phyloP scores from a whole-genome alignment of 2,329 filamentous ascomycete species.

The Pseudogymnoascus sp. region DNA sequence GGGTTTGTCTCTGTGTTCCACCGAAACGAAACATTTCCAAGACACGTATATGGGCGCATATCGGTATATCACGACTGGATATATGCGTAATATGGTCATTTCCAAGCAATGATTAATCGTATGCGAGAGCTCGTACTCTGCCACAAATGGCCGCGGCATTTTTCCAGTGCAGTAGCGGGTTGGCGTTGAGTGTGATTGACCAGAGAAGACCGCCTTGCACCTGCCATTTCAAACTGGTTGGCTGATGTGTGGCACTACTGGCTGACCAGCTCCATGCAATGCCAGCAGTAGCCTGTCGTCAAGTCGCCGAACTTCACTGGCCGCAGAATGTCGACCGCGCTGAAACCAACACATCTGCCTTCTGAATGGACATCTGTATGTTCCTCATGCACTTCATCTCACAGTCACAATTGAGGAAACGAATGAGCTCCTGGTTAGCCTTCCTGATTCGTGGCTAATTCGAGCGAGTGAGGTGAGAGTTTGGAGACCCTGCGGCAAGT shows the following conservation, averaged over 20 bases:
- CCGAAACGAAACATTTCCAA: slow-evolving; percentile 1
- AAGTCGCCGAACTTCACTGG: background rate
- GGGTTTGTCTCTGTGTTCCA: background rate
- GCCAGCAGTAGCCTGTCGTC: slow-evolving; percentile 5
- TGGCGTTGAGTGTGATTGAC: background rate
- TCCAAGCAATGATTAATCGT: background rate
- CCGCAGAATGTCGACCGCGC: background rate
- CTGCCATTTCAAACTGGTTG: slow-evolving; percentile 1
- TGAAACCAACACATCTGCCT: slow-evolving; percentile 3
- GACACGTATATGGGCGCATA: background rate
- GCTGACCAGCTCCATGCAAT: slow-evolving; percentile 5
- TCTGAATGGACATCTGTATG: slow-evolving; percentile 1
- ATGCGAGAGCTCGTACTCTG: background rate
- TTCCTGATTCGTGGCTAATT: slow-evolving; percentile 6
- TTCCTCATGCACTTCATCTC: background rate
- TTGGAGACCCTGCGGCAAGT: background rate
- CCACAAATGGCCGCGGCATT: slow-evolving; percentile 1
- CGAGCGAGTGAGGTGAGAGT: slow-evolving; percentile 2
- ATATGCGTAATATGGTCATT: background rate
- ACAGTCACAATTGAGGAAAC: background rate
- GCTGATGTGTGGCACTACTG: background rate
- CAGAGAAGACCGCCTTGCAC: slow-evolving; percentile 1
- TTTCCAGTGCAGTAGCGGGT: background rate
- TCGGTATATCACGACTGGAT: background rate
- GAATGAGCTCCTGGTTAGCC: background rate